Base-by-base conservation (phyloP, 306 rosid genomes). In the Quercus mongolica region DNA sequence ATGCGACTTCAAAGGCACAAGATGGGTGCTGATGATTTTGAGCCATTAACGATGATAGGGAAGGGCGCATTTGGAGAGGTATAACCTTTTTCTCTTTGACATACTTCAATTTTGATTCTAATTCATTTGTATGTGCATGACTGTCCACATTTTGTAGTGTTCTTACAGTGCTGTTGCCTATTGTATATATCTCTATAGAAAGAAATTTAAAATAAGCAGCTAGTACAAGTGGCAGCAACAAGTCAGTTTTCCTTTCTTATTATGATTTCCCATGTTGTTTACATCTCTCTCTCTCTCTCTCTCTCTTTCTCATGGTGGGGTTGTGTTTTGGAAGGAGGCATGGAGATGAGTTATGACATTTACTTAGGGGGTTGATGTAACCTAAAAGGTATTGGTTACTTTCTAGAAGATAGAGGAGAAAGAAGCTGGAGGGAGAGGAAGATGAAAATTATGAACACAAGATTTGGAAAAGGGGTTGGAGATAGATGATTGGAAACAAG, bases 61-160 rank as follows among this genome's bases (percentile, higher is more conserved):
- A 96, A 92, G 91, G 99, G 99, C 78, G 98, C 99, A 73, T 96
- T 96, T 86, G 99, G 99, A 59, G 99, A 96, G 98, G 99, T 96
- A 89, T 68, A 18, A 77, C 64, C 70, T 76, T 76, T 67, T 85
- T 67, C 74, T 13, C 74, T 52, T 74, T 85, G 0, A 69, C 70
- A 68, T 75, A 26, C 69, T 78, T 26, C 41, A 15, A 23, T 69
- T 46, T 72, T 63, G 79, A 18, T 78, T 55, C 74, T 65, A 63
- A 51, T 74, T 19, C 55, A 33, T 61, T 35, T 19, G 52, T 46
- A 17, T 57, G 54, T 2, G 30, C 54, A 20, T 46, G 23, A 19
- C 35, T 23, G 25, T 41, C 52, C 63, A 38, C 71, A 35, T 30
- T 65, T 30, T 30, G 18, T 55, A 21, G 46, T 28, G 35, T 7